Conservation (phyloP, 345 rosid genomes). For the Lepidium aucheri region DNA sequence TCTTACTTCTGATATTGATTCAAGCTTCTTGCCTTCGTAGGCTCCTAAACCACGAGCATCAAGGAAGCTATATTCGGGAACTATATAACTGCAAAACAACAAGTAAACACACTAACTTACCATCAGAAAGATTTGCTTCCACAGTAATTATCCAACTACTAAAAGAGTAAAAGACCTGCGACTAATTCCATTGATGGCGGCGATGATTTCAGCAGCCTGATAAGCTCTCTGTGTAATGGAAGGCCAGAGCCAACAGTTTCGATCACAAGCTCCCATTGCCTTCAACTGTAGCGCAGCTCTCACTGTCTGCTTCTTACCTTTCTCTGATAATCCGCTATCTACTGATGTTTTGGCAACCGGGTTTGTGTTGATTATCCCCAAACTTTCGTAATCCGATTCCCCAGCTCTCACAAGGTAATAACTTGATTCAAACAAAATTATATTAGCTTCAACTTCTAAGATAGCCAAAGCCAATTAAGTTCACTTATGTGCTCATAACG, state of each 20-base stretch:
- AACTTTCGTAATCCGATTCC: constrained; percentile 71
- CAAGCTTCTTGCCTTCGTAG: constrained; percentile 77
- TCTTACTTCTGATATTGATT: constrained; percentile 65
- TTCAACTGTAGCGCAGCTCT: constrained; percentile 63
- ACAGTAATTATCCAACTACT: background rate
- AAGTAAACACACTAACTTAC: no score
- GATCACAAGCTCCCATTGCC: constrained; percentile 70
- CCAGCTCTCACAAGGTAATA: constrained; percentile 91
- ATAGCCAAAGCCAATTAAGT: background rate
- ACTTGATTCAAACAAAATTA: constrained; percentile 32
- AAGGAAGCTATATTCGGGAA: constrained; percentile 87
- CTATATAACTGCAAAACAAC: constrained; percentile 51
- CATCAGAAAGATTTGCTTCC: background rate
- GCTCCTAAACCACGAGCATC: constrained; percentile 98
- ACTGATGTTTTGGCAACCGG: constrained; percentile 84
- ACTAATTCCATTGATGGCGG: constrained; percentile 59
- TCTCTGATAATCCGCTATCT: constrained; percentile 74
- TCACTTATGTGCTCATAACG: background rate
- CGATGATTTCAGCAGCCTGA: constrained; percentile 87
- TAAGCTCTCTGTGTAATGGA: constrained; percentile 95
- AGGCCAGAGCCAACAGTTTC: constrained; percentile 94
- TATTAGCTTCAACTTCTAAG: background rate
- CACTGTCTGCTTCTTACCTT: constrained; percentile 72
- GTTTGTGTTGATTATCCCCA: constrained; percentile 83
- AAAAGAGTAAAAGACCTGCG: constrained; percentile 39